These are phyloP conservation scores for Drosera spatulata DNA, from an alignment of 179 eudicot species.

Conservation along the genomic window DNA sequence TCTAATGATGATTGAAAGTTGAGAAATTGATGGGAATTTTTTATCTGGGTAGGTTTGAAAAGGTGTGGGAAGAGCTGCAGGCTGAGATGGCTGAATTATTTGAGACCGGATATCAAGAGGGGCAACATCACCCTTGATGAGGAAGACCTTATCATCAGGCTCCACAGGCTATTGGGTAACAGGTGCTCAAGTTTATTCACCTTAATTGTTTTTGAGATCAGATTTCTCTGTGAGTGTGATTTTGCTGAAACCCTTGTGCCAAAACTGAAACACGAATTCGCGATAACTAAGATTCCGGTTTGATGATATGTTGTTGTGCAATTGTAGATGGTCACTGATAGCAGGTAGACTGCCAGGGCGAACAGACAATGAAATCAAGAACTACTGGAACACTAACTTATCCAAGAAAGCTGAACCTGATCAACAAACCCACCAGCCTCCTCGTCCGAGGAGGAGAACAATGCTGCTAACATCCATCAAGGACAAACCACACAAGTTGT, in stretches of 20 bases:
- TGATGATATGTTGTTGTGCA: no score
- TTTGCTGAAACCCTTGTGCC: no score
- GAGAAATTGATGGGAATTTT: no score
- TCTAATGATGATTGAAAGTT: no score
- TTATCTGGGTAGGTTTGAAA: not conserved
- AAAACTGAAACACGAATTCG: no score
- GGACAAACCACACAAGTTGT: not conserved
- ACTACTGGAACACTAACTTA: constrained; percentile 4
- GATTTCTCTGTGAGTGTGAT: no score
- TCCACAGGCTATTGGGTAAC: constrained; percentile 9
- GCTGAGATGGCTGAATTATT: constrained; percentile 9
- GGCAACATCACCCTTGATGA: constrained; percentile 9
- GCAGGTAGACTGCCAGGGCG: constrained; percentile 19
- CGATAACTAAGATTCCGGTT: no score
- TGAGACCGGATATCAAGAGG: constrained; percentile 14
- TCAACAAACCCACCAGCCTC: not conserved
- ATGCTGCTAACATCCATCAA: not conserved
- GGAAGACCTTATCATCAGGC: constrained; percentile 11
- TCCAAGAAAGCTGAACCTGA: constrained; percentile 6
- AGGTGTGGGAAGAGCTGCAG: constrained; percentile 13
- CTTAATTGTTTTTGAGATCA: no score
- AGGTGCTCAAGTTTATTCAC: not conserved
- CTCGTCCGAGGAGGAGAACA: not conserved
- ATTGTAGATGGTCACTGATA: constrained; percentile 14
- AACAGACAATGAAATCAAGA: no score